Conservation (phyloP, 2,329 filamentous ascomycete genomes). For the Graphilbum fragrans region DNA sequence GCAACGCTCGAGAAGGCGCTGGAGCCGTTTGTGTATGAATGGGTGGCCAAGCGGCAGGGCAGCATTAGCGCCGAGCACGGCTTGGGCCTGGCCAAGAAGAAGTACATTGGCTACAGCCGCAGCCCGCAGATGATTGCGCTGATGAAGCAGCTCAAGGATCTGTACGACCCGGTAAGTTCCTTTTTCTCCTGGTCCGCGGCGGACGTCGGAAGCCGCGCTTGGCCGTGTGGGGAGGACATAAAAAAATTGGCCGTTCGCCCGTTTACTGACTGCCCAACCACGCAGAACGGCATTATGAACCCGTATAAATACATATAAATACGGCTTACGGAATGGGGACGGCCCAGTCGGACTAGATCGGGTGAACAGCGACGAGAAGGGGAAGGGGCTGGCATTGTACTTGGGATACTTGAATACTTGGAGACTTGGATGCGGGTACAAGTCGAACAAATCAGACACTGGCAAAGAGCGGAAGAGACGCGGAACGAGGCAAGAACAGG, state of each 20-base stretch:
- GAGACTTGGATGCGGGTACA: not conserved
- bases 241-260: not conserved
- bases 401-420: too few species aligned
- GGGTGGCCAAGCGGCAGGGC: constrained; percentile 77
- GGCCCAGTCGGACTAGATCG: too few species aligned
- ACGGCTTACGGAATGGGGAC: not conserved
- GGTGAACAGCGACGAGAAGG: too few species aligned
- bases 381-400: too few species aligned
- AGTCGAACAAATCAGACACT: not conserved
- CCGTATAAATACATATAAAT: constrained; percentile 84
- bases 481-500: too few species aligned
- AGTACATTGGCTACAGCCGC: constrained; percentile 86
- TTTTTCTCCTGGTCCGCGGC: not conserved
- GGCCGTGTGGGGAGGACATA: not conserved
- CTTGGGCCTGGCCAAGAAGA: constrained; percentile 87
- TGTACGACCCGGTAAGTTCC: constrained; percentile 80
- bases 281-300: constrained; percentile 94
- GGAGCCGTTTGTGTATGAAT: constrained; percentile 96
- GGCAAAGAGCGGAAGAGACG: not conserved
- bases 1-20: constrained; percentile 75
- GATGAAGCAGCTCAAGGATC: constrained; percentile 90
- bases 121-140: constrained; percentile 75
- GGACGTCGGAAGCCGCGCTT: not conserved
- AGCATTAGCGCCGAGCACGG: constrained; percentile 98
- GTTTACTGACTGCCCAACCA: constrained; percentile 8